Conservation (phyloP, 129 eudicot species). For the Lactuca saligna region DNA sequence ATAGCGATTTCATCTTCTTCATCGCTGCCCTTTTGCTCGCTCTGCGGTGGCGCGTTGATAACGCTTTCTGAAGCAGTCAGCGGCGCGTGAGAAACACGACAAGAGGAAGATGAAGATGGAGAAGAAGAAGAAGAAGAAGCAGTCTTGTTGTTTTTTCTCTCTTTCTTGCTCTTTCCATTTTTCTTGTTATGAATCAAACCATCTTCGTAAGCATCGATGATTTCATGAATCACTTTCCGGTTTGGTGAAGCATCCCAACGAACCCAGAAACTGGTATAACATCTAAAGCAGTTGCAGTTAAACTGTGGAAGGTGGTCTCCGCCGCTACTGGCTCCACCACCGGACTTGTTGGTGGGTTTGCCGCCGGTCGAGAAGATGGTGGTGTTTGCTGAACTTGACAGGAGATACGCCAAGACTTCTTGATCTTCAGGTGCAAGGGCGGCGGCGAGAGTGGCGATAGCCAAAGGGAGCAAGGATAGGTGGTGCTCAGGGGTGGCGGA, state of each 20-base stretch:
- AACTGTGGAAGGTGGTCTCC: slow-evolving; percentile 48
- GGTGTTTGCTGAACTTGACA: slow-evolving; percentile 43
- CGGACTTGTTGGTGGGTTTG: slow-evolving; percentile 24
- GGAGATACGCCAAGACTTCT: slow-evolving; percentile 71
- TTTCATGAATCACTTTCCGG: slow-evolving; percentile 66
- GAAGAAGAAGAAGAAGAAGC: slow-evolving; percentile 9
- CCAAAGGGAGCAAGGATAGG: slow-evolving; percentile 50
- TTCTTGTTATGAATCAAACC: slow-evolving; percentile 38
- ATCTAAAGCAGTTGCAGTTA: slow-evolving; percentile 64
- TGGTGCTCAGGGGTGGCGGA: slow-evolving; percentile 36
- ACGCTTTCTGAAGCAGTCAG: background rate
- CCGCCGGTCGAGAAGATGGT: slow-evolving; percentile 18
- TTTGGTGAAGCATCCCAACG: slow-evolving; percentile 85
- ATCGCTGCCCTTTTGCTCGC: background rate
- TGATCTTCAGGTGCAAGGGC: slow-evolving; percentile 58
- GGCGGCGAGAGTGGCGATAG: slow-evolving; percentile 56
- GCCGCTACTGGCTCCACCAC: background rate
- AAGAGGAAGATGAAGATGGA: background rate
- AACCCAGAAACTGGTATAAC: slow-evolving; percentile 72
- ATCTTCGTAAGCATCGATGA: slow-evolving; percentile 73
- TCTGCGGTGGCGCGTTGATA: slow-evolving; percentile 6
- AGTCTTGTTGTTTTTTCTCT: slow-evolving; percentile 41
- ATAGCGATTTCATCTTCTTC: slow-evolving; percentile 23
- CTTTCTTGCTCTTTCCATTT: slow-evolving; percentile 46
- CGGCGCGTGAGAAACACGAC: slow-evolving; percentile 24